A percentile compares a stretch with the other conserved stretches of the same genome.
Conservation (phyloP, 495 filamentous ascomycete species). For the Rostrohypoxylon terebratum region DNA sequence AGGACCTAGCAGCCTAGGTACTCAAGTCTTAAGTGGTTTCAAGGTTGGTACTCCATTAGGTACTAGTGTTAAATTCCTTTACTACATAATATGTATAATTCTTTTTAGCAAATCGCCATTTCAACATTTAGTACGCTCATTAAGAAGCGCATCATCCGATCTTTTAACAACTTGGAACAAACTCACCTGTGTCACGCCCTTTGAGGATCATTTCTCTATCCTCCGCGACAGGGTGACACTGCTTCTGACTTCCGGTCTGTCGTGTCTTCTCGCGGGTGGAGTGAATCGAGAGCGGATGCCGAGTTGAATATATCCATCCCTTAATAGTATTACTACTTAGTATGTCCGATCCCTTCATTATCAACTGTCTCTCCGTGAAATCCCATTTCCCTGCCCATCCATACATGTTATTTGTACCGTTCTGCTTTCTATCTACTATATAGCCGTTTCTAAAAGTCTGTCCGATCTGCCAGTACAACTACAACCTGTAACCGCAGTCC, state of each 20-base stretch:
- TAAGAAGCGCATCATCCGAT: slow-evolving; percentile 7
- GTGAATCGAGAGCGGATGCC: background rate
- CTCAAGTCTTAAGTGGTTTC: too few species aligned
- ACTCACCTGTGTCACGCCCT: slow-evolving; percentile 11
- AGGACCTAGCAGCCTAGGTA: too few species aligned
- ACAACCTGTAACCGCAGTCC: background rate
- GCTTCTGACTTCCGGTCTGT: slow-evolving; percentile 12
- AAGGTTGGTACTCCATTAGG: too few species aligned
- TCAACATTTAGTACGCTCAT: slow-evolving; percentile 7
- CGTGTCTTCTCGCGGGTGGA: slow-evolving; percentile 3
- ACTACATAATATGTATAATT: too few species aligned
- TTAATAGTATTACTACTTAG: too few species aligned
- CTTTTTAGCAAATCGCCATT: slow-evolving; percentile 20
- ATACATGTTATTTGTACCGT: background rate
- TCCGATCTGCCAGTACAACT: background rate
- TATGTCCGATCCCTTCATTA: slow-evolving; percentile 14
- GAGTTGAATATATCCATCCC: slow-evolving; percentile 8
- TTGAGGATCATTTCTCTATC: slow-evolving; percentile 14
- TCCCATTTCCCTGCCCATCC: background rate
- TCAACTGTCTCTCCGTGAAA: background rate
- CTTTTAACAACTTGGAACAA: slow-evolving; percentile 26
- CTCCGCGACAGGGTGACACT: slow-evolving; percentile 22
- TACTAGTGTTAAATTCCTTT: background rate
- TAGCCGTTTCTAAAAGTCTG: background rate
- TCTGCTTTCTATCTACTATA: background rate